Base-by-base conservation (phyloP, 768 basidiomycete genomes). In the Tremella yokohamensis region DNA sequence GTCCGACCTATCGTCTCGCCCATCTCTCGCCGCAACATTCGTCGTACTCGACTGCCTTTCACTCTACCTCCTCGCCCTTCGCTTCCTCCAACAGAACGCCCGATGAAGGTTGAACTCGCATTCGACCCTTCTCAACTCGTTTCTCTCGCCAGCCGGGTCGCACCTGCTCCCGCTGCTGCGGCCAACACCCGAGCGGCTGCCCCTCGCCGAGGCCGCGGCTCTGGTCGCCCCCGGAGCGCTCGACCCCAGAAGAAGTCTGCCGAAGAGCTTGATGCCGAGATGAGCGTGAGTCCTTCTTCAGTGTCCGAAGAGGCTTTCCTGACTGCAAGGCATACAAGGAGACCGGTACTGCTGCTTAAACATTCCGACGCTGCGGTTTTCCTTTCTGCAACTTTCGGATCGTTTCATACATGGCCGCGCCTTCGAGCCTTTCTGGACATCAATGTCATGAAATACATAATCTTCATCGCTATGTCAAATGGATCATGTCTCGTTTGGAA, bases 41-140 rank as follows among this genome's bases (percentile, higher is more conserved):
- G n/a, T n/a, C n/a, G n/a, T n/a, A n/a, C n/a, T n/a, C n/a, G n/a
- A n/a, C n/a, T n/a, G n/a, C n/a, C 42, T 45, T 45, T 45, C 22
- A 8, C 8, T 45, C 4, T 45, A 45, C n/a, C n/a, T n/a, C n/a
- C n/a, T n/a, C n/a, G n/a, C n/a, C n/a, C n/a, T 45, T 6, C 18
- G 11, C 12, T 25, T 48, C 48, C 44, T 34, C 16, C 37, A 37
- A 58, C 76, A 98, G 94, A 89, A 83, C 89, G 89, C 66, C 89
- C 90, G 20, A 96, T 98, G 92, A 94, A 92, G 82, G 92, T 98
- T 62, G 94, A 99, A 82, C 90, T 98, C 65, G 85, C 98, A 45
- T 83, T 94, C 75, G 90, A 94, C 79, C 90, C 90, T 12, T 82
- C 85, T 45, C 74, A 77, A 50, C 82, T 83, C 42, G 80, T 86